Base-by-base conservation (phyloP, 495 filamentous ascomycete genomes). In the Penicillium chermesinum region DNA sequence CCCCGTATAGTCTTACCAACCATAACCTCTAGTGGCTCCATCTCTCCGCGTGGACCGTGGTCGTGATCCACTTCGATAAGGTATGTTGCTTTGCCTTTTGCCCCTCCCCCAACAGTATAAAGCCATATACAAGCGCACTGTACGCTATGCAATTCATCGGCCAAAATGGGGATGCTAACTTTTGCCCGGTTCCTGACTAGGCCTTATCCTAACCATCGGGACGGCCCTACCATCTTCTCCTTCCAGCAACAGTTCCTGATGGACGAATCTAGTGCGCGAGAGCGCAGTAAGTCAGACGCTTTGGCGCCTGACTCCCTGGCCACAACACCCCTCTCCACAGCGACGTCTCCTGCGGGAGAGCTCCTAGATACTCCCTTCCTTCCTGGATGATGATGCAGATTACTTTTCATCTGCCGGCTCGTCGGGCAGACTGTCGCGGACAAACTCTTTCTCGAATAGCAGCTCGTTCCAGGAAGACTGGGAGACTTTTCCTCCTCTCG, bases 381-480 rank as follows among this genome's bases (percentile, higher is more conserved):
- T 59, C 16, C 38, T 56, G 37, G 52, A 52, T 7, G 58, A 60
- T 5, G 66, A 71, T 18, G 44, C 51, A 27, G 70, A 72, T 46
- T 63, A 65, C 49, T 69, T 59, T 33, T 57, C 57, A 43, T 73
- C 71, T n/a, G 53, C 66, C 34, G 56, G 50, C 0, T 56, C 71
- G 7, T 69, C 71, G 0, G 62, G 61, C 33, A 62, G 52, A 14
- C 70, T 86, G 22, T 91, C 88, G 21, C 79, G 87, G 35, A 81
- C 80, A 52, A 70, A 75, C 8, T 94, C 88, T 22, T 89, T 90
- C 59, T 88, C 85, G 19, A 80, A 78, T 39, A 85, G 83, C 61
- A 87, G 83, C 66, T 82, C 83, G 7, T 88, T 84, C 52, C 87
- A 89, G 46, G 89, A 96, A 59, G 89, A 94, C 63, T 91, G 87